Evolutionary conservation across 495 filamentous ascomycete species (phyloP).

Genomic region (Daldinia bambusicola): DNA sequence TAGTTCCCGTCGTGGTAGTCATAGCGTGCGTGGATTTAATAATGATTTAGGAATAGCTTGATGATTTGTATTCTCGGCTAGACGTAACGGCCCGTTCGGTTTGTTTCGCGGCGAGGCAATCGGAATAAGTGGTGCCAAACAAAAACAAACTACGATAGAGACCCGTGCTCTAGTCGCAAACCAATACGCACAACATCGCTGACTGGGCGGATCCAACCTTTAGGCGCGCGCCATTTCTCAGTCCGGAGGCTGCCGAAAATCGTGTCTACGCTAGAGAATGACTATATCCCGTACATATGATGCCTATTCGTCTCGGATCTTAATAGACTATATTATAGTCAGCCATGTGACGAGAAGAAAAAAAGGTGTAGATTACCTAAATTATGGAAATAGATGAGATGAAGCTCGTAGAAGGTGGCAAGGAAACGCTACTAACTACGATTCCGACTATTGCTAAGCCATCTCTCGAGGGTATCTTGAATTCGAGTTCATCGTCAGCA

Average conservation of each 20-base stretch:
- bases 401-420: conserved; percentile 18
- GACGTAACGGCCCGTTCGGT: neutral
- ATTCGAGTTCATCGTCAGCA: conserved; percentile 4
- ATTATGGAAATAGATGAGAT: neutral
- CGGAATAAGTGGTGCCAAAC: neutral
- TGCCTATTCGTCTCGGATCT: neutral
- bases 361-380: neutral
- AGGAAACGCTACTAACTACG: conserved; percentile 12
- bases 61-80: neutral
- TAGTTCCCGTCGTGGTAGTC: neutral
- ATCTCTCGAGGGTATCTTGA: neutral
- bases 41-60: conserved; percentile 1
- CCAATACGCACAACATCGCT: neutral
- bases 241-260: conserved; percentile 32
- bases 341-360: conserved; percentile 26
- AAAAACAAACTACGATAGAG: neutral
- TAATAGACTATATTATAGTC: conserved; percentile 12
- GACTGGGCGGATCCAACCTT: neutral
- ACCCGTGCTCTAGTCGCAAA: neutral
- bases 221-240: conserved; percentile 10
- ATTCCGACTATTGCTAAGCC: neutral
- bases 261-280: conserved; percentile 6
- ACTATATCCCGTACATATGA: neutral
- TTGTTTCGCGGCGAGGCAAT: neutral
- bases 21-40: neutral